Conservation (phyloP, 1,139 yeast genomes). For the Protomyces gravidus region DNA sequence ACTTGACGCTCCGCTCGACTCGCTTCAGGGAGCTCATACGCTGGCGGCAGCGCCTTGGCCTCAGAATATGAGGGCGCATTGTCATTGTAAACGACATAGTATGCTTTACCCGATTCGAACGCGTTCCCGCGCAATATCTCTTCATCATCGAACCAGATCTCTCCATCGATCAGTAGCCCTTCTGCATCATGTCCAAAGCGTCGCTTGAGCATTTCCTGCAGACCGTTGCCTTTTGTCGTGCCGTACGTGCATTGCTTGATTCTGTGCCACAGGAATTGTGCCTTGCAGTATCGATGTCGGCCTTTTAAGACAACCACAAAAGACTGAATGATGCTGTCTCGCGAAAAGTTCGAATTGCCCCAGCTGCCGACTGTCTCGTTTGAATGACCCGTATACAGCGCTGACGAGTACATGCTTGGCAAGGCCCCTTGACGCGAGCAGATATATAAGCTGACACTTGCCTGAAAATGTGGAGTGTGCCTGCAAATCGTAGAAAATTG, state of each 20-base stretch:
- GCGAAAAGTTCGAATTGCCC: neutral
- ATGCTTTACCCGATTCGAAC: neutral
- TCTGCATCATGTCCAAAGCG: slow-evolving; percentile 21
- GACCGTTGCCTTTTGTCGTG: slow-evolving; percentile 1
- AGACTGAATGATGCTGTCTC: slow-evolving; percentile 6
- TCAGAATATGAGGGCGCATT: slow-evolving; percentile 7
- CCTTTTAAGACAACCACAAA: slow-evolving; percentile 6
- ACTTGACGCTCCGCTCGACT: neutral
- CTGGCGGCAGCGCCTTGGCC: neutral
- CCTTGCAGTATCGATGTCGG: slow-evolving; percentile 9
- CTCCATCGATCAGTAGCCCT: slow-evolving; percentile 12
- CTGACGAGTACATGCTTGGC: neutral
- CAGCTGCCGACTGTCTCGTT: neutral
- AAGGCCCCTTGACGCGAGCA: no score
- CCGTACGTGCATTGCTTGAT: neutral
- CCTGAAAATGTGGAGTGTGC: no score
- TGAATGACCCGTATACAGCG: neutral
- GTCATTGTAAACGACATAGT: slow-evolving; percentile 21
- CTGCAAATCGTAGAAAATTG: no score
- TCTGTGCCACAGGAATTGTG: slow-evolving; percentile 12
- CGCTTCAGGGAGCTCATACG: neutral
- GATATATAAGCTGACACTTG: no score
- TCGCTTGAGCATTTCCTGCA: slow-evolving; percentile 12
- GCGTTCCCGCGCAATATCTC: slow-evolving; percentile 8
- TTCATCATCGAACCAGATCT: slow-evolving; percentile 8